A percentile compares a stretch with the other conserved stretches of the same genome.
These are phyloP conservation scores for Schizophyllum amplum DNA, from an alignment of 1,284 basidiomycete genomes.

Conservation along the genomic window DNA sequence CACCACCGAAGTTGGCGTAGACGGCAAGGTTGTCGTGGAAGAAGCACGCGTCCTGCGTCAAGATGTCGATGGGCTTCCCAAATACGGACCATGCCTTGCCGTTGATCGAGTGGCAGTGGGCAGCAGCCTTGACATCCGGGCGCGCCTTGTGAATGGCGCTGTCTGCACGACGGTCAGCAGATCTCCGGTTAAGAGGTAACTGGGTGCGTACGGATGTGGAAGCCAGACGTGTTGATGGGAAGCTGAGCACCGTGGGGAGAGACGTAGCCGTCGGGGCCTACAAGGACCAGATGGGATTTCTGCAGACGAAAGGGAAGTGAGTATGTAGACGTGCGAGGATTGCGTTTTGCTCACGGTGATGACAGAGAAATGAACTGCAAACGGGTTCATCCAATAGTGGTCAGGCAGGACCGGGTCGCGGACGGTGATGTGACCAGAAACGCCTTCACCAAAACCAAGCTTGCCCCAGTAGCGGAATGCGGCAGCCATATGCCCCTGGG, in stretches of 20 bases:
- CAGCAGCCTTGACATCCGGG: conserved; percentile 54
- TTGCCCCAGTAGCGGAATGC: conserved; percentile 24
- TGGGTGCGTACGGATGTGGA: conserved; percentile 16
- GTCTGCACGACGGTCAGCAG: conserved; percentile 16
- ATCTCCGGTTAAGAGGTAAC: background rate
- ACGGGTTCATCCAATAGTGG: conserved; percentile 21
- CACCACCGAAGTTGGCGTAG: conserved; percentile 42
- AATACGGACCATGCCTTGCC: conserved; percentile 56
- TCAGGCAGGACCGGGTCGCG: conserved; percentile 25
- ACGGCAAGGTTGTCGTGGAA: conserved; percentile 30
- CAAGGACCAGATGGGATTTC: conserved; percentile 24
- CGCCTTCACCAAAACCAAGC: conserved; percentile 51
- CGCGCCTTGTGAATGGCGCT: conserved; percentile 49
- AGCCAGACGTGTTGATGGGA: conserved; percentile 21
- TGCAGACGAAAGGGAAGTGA: conserved; percentile 2
- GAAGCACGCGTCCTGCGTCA: conserved; percentile 40
- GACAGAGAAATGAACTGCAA: conserved; percentile 20
- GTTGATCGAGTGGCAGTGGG: conserved; percentile 56
- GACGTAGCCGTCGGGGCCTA: conserved; percentile 19
- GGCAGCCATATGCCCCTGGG: background rate
- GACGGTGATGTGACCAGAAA: conserved; percentile 59
- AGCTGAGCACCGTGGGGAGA: conserved; percentile 21
- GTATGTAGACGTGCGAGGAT: background rate
- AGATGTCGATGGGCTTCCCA: conserved; percentile 45
- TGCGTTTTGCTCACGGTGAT: conserved; percentile 15